Evolutionary conservation across 805 yeast species (phyloP), one percentile per base, ranked within the genome.

Genomic region (Metschnikowia lochheadii): DNA sequence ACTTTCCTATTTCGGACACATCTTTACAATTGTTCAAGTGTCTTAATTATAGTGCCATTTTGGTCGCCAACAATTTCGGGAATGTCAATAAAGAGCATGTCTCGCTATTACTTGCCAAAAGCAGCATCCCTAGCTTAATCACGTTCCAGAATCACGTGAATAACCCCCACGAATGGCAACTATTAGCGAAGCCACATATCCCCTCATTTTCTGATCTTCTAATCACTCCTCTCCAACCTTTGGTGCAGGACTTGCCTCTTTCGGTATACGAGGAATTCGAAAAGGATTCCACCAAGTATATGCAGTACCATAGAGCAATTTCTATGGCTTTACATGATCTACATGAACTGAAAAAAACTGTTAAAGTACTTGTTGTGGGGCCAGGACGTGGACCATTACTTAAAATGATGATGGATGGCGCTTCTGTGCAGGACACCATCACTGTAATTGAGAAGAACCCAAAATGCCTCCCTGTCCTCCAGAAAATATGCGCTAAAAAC

Each of bases 341-440:
- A 49, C 46, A 21, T 6, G 3, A n/a, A 11, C 34, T 37, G 13
- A 29, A 10, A 11, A n/a, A 10, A 10, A 23, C 49, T 6, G 15
- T 60, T 2, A 50, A 48, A 2, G 68, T 87, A 7, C 75, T 86
- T 3, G 77, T 91, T 2, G 82, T 86, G 2, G 97, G 97, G 0
- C 94, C 97, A 0, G 97, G 97, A 0, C 70, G 89, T 41, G 97
- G 97, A 0, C 91, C 92, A 0, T 66, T 91, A 29, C 82, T 90
- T 2, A 83, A 83, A 40, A 70, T 35, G 57, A 66, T 51, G 23
- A 53, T 37, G 48, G 51, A 11, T 55, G 38, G 50, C 69, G 49
- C 49, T 6, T 40, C n/a, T 2, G 15, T n/a, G 11, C 40, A 29
- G 40, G 51, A 50, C 40, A 26, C 38, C 1, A 50, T 72, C n/a